Conservation (phyloP, 495 filamentous ascomycete genomes). For the Apodospora peruviana region DNA sequence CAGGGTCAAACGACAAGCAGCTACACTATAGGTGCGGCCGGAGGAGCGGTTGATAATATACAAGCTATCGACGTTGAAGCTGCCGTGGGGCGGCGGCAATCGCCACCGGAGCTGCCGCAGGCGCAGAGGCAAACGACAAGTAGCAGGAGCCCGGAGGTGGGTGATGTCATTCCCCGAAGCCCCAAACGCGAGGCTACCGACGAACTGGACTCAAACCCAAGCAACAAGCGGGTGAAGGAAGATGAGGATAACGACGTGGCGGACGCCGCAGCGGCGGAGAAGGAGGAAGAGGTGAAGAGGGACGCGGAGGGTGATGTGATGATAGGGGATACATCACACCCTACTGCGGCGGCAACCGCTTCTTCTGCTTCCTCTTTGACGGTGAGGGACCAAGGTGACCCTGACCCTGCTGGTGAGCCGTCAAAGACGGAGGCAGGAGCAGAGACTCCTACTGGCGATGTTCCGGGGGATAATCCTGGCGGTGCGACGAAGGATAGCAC, state of each 20-base stretch:
- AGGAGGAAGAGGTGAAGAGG: conserved; percentile 17
- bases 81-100: conserved; percentile 42
- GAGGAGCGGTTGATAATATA: conserved; percentile 31
- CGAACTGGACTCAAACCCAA: conserved; percentile 24
- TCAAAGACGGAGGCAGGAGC: no score
- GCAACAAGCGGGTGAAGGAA: conserved; percentile 34
- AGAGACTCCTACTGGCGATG: no score
- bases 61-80: conserved; percentile 49
- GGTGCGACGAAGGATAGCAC: no score
- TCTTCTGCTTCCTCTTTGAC: no score
- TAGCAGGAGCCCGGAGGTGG: neutral
- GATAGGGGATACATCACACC: conserved; percentile 10
- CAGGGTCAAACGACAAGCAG: conserved; percentile 43
- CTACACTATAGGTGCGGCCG: conserved; percentile 18
- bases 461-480: no score
- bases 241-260: conserved; percentile 15
- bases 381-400: no score
- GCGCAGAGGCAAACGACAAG: neutral
- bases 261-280: conserved; percentile 2
- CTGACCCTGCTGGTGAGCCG: no score
- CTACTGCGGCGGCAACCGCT: no score
- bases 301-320: conserved; percentile 17
- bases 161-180: conserved; percentile 13
- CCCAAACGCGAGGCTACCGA: conserved; percentile 44
- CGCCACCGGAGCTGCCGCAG: conserved; percentile 1